phyloP scores from a whole-genome alignment of 257 asterid genomes.

The Gentiana straminea region DNA sequence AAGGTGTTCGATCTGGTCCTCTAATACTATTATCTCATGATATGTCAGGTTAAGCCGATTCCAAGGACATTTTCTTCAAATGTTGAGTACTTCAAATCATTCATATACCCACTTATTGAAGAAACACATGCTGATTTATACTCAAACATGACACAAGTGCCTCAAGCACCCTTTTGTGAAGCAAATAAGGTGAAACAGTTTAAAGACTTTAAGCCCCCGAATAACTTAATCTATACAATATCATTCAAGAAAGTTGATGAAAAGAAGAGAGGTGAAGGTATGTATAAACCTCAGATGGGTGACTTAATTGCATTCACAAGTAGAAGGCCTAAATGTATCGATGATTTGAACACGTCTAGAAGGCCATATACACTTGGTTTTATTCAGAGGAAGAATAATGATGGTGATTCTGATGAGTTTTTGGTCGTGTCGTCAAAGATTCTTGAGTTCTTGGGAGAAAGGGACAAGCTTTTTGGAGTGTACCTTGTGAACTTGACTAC shows the following conservation, averaged over 20 bases:
- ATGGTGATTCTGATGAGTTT: conserved; percentile 5
- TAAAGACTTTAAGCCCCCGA: conserved; percentile 3
- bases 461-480: conserved; percentile 23
- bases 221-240: conserved; percentile 16
- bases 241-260: conserved; percentile 6
- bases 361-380: conserved; percentile 31
- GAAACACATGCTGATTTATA: conserved; percentile 67
- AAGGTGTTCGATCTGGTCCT: too few relatives aligned
- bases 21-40: neutral
- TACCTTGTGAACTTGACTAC: conserved; percentile 40
- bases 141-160: conserved; percentile 29
- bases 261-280: conserved; percentile 6
- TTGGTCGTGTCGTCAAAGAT: conserved; percentile 29
- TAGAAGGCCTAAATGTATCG: conserved; percentile 34
- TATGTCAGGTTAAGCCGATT: conserved; percentile 34
- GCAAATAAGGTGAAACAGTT: conserved; percentile 12
- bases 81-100: conserved; percentile 36
- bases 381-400: conserved; percentile 14
- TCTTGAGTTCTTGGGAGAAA: conserved; percentile 9
- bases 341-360: conserved; percentile 36
- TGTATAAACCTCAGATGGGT: conserved; percentile 40
- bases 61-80: conserved; percentile 33
- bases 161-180: conserved; percentile 27
- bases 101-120: conserved; percentile 42
- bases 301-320: conserved; percentile 51